These are phyloP conservation scores for Fusarium nodosum DNA, from an alignment of 2,329 filamentous ascomycete species.

Conservation along the genomic window DNA sequence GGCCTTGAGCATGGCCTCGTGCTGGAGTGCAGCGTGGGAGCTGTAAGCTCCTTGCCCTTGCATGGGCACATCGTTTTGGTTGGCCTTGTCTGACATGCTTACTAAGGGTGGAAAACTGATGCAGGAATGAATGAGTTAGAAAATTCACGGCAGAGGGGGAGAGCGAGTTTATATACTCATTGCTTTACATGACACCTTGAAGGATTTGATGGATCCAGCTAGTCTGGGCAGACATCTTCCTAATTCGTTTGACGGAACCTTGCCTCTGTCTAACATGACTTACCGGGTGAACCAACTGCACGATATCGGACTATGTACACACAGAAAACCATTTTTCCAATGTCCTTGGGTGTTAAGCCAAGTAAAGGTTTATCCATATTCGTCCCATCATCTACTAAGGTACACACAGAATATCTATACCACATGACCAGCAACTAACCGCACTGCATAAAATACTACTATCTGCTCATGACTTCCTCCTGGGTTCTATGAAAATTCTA, in stretches of 20 bases:
- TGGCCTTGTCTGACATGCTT: background rate
- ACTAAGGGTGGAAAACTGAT: no score
- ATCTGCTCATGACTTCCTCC: no score
- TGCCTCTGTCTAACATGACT: background rate
- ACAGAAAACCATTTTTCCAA: background rate
- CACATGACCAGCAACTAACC: background rate
- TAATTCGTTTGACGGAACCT: background rate
- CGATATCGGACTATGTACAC: no score
- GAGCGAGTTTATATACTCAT: background rate
- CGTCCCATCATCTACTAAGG: background rate
- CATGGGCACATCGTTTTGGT: conserved; percentile 9
- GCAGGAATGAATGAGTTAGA: background rate
- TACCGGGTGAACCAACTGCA: no score
- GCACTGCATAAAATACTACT: background rate
- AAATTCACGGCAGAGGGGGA: background rate
- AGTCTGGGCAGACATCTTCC: accelerated
- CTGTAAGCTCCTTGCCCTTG: conserved; percentile 7
- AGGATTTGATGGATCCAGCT: background rate
- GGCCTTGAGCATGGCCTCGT: conserved; percentile 4
- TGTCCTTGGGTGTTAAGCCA: no score
- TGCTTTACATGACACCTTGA: background rate
- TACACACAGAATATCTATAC: background rate
- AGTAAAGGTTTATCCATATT: no score
- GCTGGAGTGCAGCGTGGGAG: conserved; percentile 4
- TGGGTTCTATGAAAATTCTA: no score